Evolutionary conservation across 148 eudicot genomes (phyloP).

Genomic region (Rhododendron henanense): DNA sequence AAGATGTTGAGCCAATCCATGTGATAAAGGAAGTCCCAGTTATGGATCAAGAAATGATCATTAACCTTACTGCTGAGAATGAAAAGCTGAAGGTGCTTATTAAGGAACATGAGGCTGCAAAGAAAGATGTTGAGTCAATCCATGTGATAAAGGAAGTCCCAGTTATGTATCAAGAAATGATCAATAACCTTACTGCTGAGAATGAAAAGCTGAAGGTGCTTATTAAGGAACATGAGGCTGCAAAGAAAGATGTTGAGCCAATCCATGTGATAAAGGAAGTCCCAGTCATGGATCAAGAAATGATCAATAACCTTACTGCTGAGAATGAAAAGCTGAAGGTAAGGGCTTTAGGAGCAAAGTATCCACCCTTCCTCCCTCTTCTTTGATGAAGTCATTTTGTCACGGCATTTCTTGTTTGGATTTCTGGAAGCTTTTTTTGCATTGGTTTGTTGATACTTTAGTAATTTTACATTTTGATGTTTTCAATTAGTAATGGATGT

Average conservation of each 20-base stretch:
- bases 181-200: slow-evolving; percentile 49
- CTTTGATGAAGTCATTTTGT: neutral
- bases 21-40: slow-evolving; percentile 41
- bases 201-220: slow-evolving; percentile 29
- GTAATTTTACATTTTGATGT: neutral
- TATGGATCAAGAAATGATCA: slow-evolving; percentile 42
- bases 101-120: slow-evolving; percentile 52
- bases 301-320: slow-evolving; percentile 38
- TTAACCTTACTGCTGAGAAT: slow-evolving; percentile 58
- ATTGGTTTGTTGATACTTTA: neutral
- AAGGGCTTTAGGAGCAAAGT: neutral
- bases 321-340: slow-evolving; percentile 20
- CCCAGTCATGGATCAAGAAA: slow-evolving; percentile 44
- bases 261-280: slow-evolving; percentile 41
- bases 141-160: slow-evolving; percentile 43
- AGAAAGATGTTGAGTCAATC: slow-evolving; percentile 34
- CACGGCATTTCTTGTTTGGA: neutral
- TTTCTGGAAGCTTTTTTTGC: neutral
- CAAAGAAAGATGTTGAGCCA: slow-evolving; percentile 35
- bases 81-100: slow-evolving; percentile 60
- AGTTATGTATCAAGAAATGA: slow-evolving; percentile 43
- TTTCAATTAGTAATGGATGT: neutral
- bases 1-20: slow-evolving; percentile 37
- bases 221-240: slow-evolving; percentile 47
- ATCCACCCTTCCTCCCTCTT: neutral